phyloP scores from a whole-genome alignment of 148 eudicot genomes.

The Rhododendron mucronatum region DNA sequence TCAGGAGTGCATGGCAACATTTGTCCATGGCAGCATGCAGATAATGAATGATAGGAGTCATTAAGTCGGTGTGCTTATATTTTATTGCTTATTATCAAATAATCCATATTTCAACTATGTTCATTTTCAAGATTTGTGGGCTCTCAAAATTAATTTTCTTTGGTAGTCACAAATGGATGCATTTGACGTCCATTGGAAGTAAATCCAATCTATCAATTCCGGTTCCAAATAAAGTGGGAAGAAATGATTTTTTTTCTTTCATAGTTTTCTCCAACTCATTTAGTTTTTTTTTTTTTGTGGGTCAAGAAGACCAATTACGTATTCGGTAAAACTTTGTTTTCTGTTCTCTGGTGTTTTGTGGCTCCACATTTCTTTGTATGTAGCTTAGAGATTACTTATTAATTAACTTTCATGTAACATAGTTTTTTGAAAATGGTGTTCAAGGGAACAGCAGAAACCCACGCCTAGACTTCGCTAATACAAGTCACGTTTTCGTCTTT shows the following conservation, averaged over 20 bases:
- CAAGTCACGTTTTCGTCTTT: too few relatives aligned
- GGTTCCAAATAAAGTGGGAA: background rate
- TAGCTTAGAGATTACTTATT: background rate
- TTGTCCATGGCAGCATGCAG: background rate
- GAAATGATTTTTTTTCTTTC: background rate
- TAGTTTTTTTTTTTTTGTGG: background rate
- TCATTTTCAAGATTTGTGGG: background rate
- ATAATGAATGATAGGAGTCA: background rate
- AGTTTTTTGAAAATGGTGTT: background rate
- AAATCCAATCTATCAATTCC: background rate
- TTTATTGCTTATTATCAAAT: background rate
- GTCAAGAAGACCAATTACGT: background rate
- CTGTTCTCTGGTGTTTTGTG: background rate
- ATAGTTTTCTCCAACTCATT: background rate
- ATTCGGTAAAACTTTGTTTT: background rate
- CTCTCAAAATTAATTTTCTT: background rate
- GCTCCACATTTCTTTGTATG: background rate
- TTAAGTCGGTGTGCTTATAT: background rate
- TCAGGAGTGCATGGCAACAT: background rate
- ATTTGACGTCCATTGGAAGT: background rate
- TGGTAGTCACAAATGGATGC: background rate
- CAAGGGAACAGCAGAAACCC: background rate
- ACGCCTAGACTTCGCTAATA: background rate
- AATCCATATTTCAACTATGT: background rate
- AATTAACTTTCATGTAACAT: background rate